These are phyloP conservation scores for Fibroporia radiculosa DNA, from an alignment of 768 basidiomycete species.

Conservation along the genomic window DNA sequence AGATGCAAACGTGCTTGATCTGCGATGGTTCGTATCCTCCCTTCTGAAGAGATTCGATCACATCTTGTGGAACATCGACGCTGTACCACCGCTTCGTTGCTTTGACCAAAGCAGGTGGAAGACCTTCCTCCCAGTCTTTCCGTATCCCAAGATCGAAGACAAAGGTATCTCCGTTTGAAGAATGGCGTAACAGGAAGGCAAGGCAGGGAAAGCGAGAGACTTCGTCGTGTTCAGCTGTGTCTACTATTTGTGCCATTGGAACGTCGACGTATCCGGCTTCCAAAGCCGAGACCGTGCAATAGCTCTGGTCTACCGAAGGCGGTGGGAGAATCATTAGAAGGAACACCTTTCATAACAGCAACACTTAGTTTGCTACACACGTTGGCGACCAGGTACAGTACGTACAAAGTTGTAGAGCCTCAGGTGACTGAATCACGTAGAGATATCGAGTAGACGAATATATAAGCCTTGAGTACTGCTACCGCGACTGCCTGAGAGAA, in stretches of 20 bases:
- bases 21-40: conserved; percentile 38
- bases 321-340: conserved; percentile 32
- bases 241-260: conserved; percentile 29
- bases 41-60: conserved; percentile 38
- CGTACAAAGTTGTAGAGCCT: no score
- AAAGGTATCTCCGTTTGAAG: conserved; percentile 23
- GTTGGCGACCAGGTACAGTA: no score
- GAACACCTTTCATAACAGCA: no score
- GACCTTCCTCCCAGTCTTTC: conserved; percentile 28
- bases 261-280: conserved; percentile 41
- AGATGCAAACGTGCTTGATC: conserved; percentile 38
- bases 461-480: no score
- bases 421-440: no score
- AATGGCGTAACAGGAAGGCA: conserved; percentile 46
- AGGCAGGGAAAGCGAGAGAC: conserved; percentile 34
- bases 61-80: conserved; percentile 17
- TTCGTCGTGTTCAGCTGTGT: conserved; percentile 22
- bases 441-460: no score
- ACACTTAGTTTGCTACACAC: no score
- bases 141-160: conserved; percentile 53
- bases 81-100: conserved; percentile 14
- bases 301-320: conserved; percentile 37
- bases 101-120: conserved; percentile 27
- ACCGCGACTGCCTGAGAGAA: no score
- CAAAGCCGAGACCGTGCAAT: conserved; percentile 46